Evolutionary conservation across 805 yeast genomes (phyloP).

Genomic region (Zygosaccharomyces pseudorouxii): DNA sequence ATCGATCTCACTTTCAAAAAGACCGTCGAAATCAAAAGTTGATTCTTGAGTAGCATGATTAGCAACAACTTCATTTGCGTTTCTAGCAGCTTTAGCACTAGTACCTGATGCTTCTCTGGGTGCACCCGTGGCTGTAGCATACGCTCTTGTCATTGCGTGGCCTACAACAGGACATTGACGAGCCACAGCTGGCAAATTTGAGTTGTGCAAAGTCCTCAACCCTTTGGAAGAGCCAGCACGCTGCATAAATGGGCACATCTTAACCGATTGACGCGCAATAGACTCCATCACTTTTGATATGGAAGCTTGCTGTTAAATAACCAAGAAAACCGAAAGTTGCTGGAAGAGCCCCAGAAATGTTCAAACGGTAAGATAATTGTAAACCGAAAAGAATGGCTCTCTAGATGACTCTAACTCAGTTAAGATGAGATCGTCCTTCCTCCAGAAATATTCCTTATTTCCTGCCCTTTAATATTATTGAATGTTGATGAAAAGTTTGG

Average conservation of each 20-base stretch:
- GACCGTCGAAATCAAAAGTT: conserved; percentile 66
- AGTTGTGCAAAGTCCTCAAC: conserved; percentile 27
- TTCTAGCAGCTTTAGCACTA: conserved; percentile 32
- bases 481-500: background rate
- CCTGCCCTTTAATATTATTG: background rate
- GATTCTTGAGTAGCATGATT: conserved; percentile 44
- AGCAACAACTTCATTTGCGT: conserved; percentile 30
- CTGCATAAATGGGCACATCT: conserved; percentile 79
- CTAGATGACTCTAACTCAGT: background rate
- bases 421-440: background rate
- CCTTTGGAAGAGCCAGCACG: conserved; percentile 22
- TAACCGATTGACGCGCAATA: conserved; percentile 67
- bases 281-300: conserved; percentile 58
- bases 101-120: conserved; percentile 34
- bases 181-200: conserved; percentile 52
- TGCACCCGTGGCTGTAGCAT: conserved; percentile 34
- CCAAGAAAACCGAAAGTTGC: too few species aligned
- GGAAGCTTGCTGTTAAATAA: background rate
- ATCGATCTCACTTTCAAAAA: conserved; percentile 59
- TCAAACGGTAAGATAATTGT: background rate
- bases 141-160: conserved; percentile 50
- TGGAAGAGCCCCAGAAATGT: too few species aligned
- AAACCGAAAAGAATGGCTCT: background rate
- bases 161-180: conserved; percentile 88
- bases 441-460: background rate